Evolutionary conservation across 164 flowering plant genomes (phyloP).

Genomic region (Piper longum): DNA sequence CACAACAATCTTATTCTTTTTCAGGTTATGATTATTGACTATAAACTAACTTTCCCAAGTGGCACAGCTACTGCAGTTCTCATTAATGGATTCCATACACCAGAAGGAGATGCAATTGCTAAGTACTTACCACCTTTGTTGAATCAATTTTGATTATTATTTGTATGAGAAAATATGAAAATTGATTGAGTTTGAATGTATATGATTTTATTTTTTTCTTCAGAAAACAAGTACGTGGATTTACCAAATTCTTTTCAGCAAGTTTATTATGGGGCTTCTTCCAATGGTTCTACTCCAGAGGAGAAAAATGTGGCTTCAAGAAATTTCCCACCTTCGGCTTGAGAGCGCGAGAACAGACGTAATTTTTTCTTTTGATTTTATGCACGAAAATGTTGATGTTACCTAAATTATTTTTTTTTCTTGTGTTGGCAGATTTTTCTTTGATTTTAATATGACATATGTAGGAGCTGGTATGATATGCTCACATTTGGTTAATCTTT

Average conservation of each 20-base stretch:
- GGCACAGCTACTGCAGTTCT: conserved; percentile 86
- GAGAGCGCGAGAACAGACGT: conserved; percentile 12
- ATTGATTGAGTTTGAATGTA: neutral
- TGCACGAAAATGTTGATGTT: neutral
- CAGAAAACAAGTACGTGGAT: conserved; percentile 31
- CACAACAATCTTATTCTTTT: conserved; percentile 1
- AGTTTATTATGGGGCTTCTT: conserved; percentile 13
- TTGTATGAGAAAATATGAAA: neutral
- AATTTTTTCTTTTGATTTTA: neutral
- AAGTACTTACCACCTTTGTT: conserved; percentile 22
- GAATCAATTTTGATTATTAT: neutral
- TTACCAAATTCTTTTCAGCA: conserved; percentile 7
- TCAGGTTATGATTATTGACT: conserved; percentile 79
- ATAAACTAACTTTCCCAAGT: conserved; percentile 65
- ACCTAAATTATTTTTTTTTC: neutral
- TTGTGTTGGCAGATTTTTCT: conserved; percentile 56
- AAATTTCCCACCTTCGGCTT: conserved; percentile 13
- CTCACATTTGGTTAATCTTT: conserved; percentile 75
- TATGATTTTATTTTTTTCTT: neutral
- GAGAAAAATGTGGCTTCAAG: conserved; percentile 13
- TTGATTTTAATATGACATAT: conserved; percentile 73
- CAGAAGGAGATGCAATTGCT: conserved; percentile 46
- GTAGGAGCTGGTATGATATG: conserved; percentile 93
- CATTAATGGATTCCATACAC: conserved; percentile 75
- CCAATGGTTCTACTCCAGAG: conserved; percentile 15